phyloP scores from a whole-genome alignment of 2,329 filamentous ascomycete genomes.

The Diplodia sapinea region DNA sequence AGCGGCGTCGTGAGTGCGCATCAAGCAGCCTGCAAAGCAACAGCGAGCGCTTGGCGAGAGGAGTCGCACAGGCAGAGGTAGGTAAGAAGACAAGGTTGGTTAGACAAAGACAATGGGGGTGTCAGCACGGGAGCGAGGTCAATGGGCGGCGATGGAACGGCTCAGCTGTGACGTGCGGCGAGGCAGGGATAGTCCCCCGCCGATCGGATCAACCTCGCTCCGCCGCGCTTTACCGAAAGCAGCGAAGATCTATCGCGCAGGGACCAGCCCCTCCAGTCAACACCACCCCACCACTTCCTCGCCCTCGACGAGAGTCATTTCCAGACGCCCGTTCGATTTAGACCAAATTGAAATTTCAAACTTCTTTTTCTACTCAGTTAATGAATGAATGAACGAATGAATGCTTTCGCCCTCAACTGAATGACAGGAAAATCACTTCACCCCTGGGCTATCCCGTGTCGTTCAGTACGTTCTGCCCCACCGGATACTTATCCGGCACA shows the following conservation, averaged over 20 bases:
- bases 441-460: background rate
- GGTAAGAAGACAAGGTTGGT: background rate
- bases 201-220: slow-evolving; percentile 24
- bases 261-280: slow-evolving; percentile 9
- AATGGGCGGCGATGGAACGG: slow-evolving; percentile 5
- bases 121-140: slow-evolving; percentile 3
- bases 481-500: slow-evolving; percentile 6
- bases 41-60: background rate
- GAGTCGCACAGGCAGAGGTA: background rate
- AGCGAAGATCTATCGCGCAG: slow-evolving; percentile 22
- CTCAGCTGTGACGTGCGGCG: slow-evolving; percentile 17
- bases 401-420: background rate
- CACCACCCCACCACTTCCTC: background rate
- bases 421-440: too few relatives aligned
- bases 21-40: background rate
- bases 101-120: slow-evolving; percentile 10
- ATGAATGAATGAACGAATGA: too few relatives aligned
- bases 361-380: background rate
- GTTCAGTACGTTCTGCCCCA: background rate
- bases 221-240: background rate
- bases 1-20: background rate
- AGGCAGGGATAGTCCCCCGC: slow-evolving; percentile 14
- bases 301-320: background rate
- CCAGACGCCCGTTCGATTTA: background rate
- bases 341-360: background rate